These are phyloP conservation scores for Xylaria sp. DNA, from an alignment of 2,329 filamentous ascomycete species.

Conservation along the genomic window DNA sequence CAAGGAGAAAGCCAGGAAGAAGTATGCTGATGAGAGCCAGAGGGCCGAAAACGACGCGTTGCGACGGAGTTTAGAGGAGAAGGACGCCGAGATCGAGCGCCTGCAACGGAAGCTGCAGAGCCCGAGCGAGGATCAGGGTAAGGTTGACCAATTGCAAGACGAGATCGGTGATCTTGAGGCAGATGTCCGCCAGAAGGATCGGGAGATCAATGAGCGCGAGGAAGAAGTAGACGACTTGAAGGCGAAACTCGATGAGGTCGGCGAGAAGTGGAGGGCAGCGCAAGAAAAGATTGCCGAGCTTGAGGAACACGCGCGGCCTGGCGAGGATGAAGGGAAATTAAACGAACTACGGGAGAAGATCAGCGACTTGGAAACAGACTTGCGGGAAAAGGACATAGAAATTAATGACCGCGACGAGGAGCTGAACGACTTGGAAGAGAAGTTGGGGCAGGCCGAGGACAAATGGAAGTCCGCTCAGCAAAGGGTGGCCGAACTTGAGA, in stretches of 20 bases:
- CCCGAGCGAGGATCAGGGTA: constrained; percentile 58
- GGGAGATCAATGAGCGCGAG: constrained; percentile 71
- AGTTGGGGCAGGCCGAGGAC: constrained; percentile 54
- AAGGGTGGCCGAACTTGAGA: constrained; percentile 57
- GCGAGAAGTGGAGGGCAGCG: constrained; percentile 44
- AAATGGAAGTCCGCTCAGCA: constrained; percentile 60
- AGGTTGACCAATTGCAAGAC: constrained; percentile 69
- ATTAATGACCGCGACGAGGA: constrained; percentile 57
- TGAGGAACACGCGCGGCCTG: constrained; percentile 44
- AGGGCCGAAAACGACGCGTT: constrained; percentile 63
- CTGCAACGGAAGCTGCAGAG: constrained; percentile 62
- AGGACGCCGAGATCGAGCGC: constrained; percentile 62
- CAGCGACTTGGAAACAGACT: constrained; percentile 57
- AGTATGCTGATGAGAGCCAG: constrained; percentile 71
- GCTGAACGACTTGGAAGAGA: constrained; percentile 55
- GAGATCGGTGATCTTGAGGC: constrained; percentile 77
- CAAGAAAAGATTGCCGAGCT: constrained; percentile 27
- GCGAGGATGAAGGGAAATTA: constrained; percentile 44
- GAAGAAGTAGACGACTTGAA: constrained; percentile 73
- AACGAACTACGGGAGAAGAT: constrained; percentile 49
- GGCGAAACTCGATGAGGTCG: constrained; percentile 51
- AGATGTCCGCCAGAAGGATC: constrained; percentile 75
- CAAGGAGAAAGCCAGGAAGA: constrained; percentile 77
- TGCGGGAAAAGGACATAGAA: constrained; percentile 61
- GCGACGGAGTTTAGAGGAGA: constrained; percentile 58